A percentile compares a stretch with the other conserved stretches of the same genome.
Evolutionary conservation across 768 basidiomycete genomes (phyloP).

Genomic region (Gloeophyllum trabeum): DNA sequence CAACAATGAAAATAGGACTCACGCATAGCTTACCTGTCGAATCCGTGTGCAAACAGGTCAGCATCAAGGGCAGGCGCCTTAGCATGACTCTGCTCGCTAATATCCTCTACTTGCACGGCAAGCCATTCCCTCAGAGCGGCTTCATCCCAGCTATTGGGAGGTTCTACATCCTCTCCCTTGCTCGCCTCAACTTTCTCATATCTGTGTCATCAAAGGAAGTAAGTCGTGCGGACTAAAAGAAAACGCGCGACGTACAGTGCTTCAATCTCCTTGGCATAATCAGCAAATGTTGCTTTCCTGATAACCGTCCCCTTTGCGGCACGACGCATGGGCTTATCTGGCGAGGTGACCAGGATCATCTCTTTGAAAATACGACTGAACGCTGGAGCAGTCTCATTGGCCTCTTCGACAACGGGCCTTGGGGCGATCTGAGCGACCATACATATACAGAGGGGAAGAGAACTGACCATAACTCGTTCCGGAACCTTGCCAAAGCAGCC

Average conservation of each 20-base stretch:
- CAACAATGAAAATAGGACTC: too few species aligned
- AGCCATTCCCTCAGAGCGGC: too few species aligned
- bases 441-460: background rate
- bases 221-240: too few species aligned
- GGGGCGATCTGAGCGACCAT: too few species aligned
- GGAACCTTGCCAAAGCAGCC: background rate
- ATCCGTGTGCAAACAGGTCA: background rate
- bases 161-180: too few species aligned
- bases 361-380: too few species aligned
- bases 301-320: background rate
- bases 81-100: too few species aligned
- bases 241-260: background rate
- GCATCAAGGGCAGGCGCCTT: too few species aligned
- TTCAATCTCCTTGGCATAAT: background rate
- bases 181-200: background rate
- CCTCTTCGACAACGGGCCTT: background rate
- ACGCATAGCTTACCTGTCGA: background rate
- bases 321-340: background rate
- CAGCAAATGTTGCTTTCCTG: background rate
- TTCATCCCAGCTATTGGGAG: too few species aligned
- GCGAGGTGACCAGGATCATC: background rate
- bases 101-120: too few species aligned
- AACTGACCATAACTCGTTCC: background rate
- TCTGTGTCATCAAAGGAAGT: background rate
- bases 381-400: background rate